phyloP scores from a whole-genome alignment of 768 basidiomycete species.

The Termitomyces sp. region DNA sequence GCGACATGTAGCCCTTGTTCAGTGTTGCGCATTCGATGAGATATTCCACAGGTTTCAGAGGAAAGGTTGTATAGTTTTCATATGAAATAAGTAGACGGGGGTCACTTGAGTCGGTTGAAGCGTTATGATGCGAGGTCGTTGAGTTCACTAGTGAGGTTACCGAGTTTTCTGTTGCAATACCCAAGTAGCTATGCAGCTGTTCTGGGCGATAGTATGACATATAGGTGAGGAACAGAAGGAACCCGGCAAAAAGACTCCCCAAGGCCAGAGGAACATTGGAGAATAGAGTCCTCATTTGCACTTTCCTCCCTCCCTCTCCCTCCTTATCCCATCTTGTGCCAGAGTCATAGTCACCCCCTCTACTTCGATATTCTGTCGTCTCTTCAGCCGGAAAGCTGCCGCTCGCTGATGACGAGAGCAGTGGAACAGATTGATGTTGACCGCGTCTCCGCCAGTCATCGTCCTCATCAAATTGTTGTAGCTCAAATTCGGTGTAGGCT shows the following conservation, averaged over 20 bases:
- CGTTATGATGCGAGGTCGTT: constrained; percentile 9
- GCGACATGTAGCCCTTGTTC: constrained; percentile 41
- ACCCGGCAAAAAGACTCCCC: constrained; percentile 40
- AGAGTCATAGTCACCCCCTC: constrained; percentile 34
- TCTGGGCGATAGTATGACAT: constrained; percentile 51
- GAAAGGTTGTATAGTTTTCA: constrained; percentile 55
- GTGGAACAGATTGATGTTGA: constrained; percentile 41
- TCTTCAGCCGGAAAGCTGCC: constrained; percentile 30
- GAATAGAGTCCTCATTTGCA: constrained; percentile 19
- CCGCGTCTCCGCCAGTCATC: constrained; percentile 33
- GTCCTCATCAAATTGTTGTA: constrained; percentile 33
- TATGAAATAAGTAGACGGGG: constrained; percentile 37
- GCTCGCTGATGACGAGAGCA: constrained; percentile 45
- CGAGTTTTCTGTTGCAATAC: constrained; percentile 22
- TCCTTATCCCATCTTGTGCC: constrained; percentile 1
- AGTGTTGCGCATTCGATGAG: constrained; percentile 52
- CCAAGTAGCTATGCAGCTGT: constrained; percentile 41
- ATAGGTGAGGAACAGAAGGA: constrained; percentile 45
- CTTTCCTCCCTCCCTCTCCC: constrained; percentile 14
- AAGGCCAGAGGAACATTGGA: constrained; percentile 40
- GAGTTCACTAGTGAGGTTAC: constrained; percentile 11
- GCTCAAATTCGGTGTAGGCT: constrained; percentile 46
- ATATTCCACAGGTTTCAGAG: constrained; percentile 55
- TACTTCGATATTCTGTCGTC: constrained; percentile 32
- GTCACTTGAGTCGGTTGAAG: constrained; percentile 2